Percentiles rank a stretch among this genome's conserved stretches.
phyloP scores from a whole-genome alignment of 148 eudicot species.

The Diospyros kaki region DNA sequence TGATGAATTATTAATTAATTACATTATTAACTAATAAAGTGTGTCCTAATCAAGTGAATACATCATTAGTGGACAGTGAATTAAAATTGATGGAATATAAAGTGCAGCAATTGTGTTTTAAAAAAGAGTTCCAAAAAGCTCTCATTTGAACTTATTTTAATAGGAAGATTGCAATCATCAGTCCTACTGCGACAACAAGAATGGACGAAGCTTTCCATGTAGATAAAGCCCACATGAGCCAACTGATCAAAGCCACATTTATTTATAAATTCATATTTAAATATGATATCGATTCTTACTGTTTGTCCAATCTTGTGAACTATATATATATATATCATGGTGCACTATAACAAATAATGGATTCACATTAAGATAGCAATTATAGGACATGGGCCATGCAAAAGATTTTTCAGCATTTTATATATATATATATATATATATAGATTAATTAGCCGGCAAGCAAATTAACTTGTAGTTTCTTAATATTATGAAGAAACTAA shows the following conservation, averaged over 20 bases:
- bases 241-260: neutral
- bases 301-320: constrained; percentile 6
- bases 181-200: neutral
- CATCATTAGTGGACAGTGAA: constrained; percentile 11
- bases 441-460: too few species aligned
- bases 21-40: too few species aligned
- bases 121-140: constrained; percentile 12
- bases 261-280: constrained; percentile 3
- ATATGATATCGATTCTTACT: neutral
- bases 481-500: too few species aligned
- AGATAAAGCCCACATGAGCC: neutral
- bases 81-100: constrained; percentile 13
- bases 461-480: too few species aligned
- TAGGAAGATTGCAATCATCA: constrained; percentile 10
- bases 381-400: neutral
- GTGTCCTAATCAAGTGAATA: constrained; percentile 8
- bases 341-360: constrained; percentile 8
- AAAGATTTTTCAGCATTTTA: too few species aligned
- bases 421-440: neutral
- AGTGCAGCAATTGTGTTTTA: neutral
- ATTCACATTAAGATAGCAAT: constrained; percentile 13
- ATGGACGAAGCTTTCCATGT: constrained; percentile 7
- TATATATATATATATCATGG: neutral
- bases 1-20: neutral
- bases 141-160: constrained; percentile 15